These are phyloP conservation scores for Suhomyces taliae DNA, from an alignment of 1,139 yeast genomes.

Conservation along the genomic window DNA sequence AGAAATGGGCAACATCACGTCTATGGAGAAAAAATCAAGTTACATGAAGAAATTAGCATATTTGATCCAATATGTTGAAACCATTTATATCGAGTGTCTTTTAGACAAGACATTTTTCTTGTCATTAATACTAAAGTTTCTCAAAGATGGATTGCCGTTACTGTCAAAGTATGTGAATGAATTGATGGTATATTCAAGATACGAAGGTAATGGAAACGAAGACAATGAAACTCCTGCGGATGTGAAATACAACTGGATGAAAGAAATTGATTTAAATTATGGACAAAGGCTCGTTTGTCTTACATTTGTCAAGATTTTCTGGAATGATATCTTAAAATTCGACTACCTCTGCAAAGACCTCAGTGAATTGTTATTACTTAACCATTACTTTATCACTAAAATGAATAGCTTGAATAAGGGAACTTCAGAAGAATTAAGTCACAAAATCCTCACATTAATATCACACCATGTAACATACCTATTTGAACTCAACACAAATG, in stretches of 20 bases:
- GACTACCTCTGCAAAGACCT: conserved; percentile 62
- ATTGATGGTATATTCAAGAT: conserved; percentile 10
- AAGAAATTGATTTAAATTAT: conserved; percentile 28
- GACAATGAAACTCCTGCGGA: background rate
- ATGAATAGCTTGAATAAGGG: conserved; percentile 3
- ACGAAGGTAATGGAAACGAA: conserved; percentile 9
- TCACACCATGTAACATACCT: conserved; percentile 43
- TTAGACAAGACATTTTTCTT: conserved; percentile 63
- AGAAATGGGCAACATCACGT: conserved; percentile 30
- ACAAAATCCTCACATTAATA: conserved; percentile 26
- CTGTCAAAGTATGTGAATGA: conserved; percentile 25
- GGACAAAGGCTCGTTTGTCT: conserved; percentile 47
- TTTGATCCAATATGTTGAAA: conserved; percentile 56
- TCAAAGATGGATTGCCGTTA: conserved; percentile 54
- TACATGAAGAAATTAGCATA: conserved; percentile 62
- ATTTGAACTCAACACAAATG: conserved; percentile 62
- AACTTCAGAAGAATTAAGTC: conserved; percentile 18
- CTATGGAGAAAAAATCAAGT: conserved; percentile 33
- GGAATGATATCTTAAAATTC: conserved; percentile 60
- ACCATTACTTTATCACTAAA: conserved; percentile 37
- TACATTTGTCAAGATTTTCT: conserved; percentile 62
- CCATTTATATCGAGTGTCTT: conserved; percentile 66
- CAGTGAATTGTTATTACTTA: conserved; percentile 53
- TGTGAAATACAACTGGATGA: conserved; percentile 4
- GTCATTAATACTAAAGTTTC: conserved; percentile 58